Evolutionary conservation across 2,329 filamentous ascomycete species (phyloP).

Genomic region (Fusarium neocosmosporiellum): DNA sequence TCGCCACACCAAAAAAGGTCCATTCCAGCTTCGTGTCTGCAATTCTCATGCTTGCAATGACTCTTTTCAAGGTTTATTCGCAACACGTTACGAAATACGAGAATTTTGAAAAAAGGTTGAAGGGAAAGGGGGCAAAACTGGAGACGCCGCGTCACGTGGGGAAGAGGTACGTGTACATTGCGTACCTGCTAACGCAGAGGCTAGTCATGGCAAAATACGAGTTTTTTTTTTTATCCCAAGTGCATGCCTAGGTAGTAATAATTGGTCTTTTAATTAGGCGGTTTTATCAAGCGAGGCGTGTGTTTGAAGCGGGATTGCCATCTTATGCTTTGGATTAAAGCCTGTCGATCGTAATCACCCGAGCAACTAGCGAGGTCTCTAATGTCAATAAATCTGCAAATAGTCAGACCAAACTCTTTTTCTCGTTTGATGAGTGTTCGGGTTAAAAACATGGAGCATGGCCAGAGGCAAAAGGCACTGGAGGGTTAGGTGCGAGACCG

Average conservation of each 20-base stretch:
- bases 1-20: neutral
- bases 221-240: neutral
- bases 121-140: neutral
- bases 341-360: neutral
- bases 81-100: neutral
- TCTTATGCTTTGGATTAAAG: neutral
- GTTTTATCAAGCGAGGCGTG: neutral
- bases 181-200: neutral
- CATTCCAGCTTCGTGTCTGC: neutral
- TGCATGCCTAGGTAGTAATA: neutral
- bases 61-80: neutral
- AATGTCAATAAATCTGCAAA: neutral
- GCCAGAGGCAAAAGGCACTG: neutral
- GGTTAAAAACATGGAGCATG: neutral
- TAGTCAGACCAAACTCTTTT: too few species aligned
- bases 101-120: neutral
- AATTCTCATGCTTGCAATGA: neutral
- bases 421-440: neutral
- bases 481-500: neutral
- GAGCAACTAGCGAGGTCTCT: neutral
- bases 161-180: neutral
- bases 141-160: neutral
- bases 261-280: neutral
- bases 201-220: neutral
- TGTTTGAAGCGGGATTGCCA: neutral